These are phyloP conservation scores for Ceratopteris richardii DNA, from an alignment of 75 land plant species.

Conservation along the genomic window DNA sequence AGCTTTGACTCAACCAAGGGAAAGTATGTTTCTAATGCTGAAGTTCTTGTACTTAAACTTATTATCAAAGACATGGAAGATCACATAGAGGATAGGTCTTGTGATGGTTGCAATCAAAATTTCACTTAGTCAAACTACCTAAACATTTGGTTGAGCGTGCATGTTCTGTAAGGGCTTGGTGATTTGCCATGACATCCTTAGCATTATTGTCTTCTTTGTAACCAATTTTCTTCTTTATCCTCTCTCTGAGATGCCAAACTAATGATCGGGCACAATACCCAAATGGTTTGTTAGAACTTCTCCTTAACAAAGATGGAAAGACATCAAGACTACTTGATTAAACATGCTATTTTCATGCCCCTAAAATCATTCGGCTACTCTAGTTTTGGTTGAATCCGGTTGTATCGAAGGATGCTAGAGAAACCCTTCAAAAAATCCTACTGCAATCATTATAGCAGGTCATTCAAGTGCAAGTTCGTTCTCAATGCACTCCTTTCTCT, in stretches of 20 bases:
- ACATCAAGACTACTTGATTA: too few relatives aligned
- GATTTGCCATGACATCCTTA: slow-evolving; percentile 58
- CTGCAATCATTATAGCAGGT: slow-evolving; percentile 42
- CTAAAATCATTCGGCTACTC: slow-evolving; percentile 30
- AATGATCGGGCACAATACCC: slow-evolving; percentile 24
- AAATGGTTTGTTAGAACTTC: slow-evolving; percentile 25
- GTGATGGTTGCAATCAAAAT: too few relatives aligned
- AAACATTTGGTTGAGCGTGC: slow-evolving; percentile 41
- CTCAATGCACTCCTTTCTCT: slow-evolving; percentile 62
- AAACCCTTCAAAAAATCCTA: slow-evolving; percentile 55
- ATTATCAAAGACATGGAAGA: too few relatives aligned
- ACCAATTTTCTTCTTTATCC: slow-evolving; percentile 30
- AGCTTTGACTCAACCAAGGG: too few relatives aligned
- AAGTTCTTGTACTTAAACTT: too few relatives aligned
- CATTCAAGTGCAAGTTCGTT: slow-evolving; percentile 60
- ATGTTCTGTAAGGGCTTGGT: slow-evolving; percentile 51
- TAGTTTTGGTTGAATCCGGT: slow-evolving; percentile 80
- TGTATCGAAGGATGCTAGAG: slow-evolving; percentile 47
- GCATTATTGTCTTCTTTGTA: slow-evolving; percentile 30
- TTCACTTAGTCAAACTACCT: too few relatives aligned
- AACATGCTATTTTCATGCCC: slow-evolving; percentile 52
- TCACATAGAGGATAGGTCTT: too few relatives aligned
- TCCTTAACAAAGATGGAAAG: slow-evolving; percentile 23
- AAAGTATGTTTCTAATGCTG: too few relatives aligned
- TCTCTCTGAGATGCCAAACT: slow-evolving; percentile 48